Evolutionary conservation across 768 basidiomycete genomes (phyloP).

Genomic region (Asterophora parasitica): DNA sequence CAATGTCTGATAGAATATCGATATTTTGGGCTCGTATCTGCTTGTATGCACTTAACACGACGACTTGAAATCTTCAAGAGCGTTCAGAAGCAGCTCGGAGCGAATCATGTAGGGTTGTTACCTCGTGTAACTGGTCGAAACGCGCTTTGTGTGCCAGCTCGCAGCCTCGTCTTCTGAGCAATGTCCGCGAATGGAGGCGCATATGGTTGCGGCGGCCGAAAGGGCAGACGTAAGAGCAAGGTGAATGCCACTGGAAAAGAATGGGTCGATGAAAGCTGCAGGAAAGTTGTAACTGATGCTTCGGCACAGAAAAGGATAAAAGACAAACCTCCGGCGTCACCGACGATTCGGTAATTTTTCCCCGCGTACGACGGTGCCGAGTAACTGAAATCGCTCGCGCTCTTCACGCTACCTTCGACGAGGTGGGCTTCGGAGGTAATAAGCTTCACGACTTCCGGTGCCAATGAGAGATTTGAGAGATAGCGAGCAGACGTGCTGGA

Average conservation of each 20-base stretch:
- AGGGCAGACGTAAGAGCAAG: constrained; percentile 59
- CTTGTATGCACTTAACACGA: constrained; percentile 70
- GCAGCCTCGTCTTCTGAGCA: constrained; percentile 43
- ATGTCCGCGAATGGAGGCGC: constrained; percentile 48
- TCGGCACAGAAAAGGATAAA: background rate
- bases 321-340: constrained; percentile 57
- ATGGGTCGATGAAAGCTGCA: constrained; percentile 61
- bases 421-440: constrained; percentile 35
- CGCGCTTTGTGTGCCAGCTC: constrained; percentile 51
- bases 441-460: constrained; percentile 41
- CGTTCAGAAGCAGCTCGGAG: background rate
- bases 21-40: constrained; percentile 59
- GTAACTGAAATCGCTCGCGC: constrained; percentile 61
- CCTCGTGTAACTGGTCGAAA: constrained; percentile 58
- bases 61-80: constrained; percentile 52
- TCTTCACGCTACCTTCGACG: constrained; percentile 41
- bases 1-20: constrained; percentile 55
- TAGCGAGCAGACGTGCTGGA: constrained; percentile 37
- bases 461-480: constrained; percentile 37
- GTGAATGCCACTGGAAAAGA: constrained; percentile 64
- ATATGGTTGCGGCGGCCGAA: constrained; percentile 52
- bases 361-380: constrained; percentile 56
- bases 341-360: constrained; percentile 51
- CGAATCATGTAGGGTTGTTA: constrained; percentile 13
- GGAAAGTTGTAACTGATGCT: background rate